Evolutionary conservation across 2,329 filamentous ascomycete genomes (phyloP), one percentile per base, ranked within the genome.

Genomic region (Penicillium sp.): DNA sequence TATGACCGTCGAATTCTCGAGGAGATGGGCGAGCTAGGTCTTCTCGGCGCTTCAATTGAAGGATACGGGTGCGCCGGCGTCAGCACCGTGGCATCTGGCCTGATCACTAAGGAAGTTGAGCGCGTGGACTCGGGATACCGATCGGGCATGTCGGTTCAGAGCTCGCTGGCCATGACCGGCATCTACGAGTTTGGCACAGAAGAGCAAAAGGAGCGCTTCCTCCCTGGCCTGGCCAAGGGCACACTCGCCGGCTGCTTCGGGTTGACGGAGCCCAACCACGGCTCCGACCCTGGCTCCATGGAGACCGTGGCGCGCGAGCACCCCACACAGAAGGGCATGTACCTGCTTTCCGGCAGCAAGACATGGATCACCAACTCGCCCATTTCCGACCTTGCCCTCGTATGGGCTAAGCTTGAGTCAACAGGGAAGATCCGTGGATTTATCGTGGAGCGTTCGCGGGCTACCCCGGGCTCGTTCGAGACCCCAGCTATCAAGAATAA

Each of bases 321-420:
- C 70, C 89, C 91, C 6, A 86, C 84, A 7, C 92, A 92, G 78
- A 87, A 89, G 67, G 91, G 91, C 1, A 90, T 91, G 72, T 89
- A 87, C 65, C 83, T 86, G 40, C 76, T 96, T 34, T 90, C 86
- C 42, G 91, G 91, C 1, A 78, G 89, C 46, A 96, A 96, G 80
- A 96, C 92, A 0, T 96, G 91, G 91, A 96, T 96, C 70, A 96
- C 91, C 13, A 96, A 96, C 74, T 93, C 89, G 7, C 91, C 91
- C 3, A 95, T 96, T 64, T 84, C 91, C 1, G 90, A 96, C 64
- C 81, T 96, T 2, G 76, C 95, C 48, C 76, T 96, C 60, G 86
- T 96, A 1, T 99, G 94, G 94, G 94, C 93, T 1, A 97, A 96
- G 78, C 77, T 96, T 44, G 85, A 94, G 60, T 88, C 89, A 64